Evolutionary conservation across 441 rosid genomes (phyloP), one percentile per base, ranked within the genome.

Genomic region (California macrophylla): DNA sequence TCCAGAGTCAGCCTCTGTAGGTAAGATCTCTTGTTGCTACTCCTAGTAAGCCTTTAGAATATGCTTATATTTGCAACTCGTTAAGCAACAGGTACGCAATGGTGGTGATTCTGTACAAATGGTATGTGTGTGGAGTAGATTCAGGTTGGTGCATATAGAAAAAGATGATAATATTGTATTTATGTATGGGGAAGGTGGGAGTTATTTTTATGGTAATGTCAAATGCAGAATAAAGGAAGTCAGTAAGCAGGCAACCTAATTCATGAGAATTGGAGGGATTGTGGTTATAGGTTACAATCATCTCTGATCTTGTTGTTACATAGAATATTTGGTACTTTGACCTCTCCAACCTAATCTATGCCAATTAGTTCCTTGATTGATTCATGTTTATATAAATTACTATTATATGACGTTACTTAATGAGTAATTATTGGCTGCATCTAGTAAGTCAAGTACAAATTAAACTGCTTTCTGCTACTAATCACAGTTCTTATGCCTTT

Each of bases 201-300:
- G 10, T 0, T 10, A 0, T 23, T 24, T 60, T 3, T 20, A 60
- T 23, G 16, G 5, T 60, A 60, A 69, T 67, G 64, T 60, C 64
- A 60, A 60, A 26, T 45, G 28, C 23, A 20, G 13, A 16, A 13
- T 32, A 21, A 21, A 20, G 18, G 16, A 71, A 61, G 81, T 74
- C 62, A 26, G 74, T 66, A 30, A 75, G 73, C 71, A 40, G 81
- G 66, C 73, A 64, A 71, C 81, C 78, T 71, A 74, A 69, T 71
- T 68, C 28, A 20, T 47, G 0, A n/a, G 40, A n/a, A 74, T 9
- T 29, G 12, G 1, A 20, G 3, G 40, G 4, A 30, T 32, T 63
- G 20, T 64, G 66, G 40, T 64, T 64, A n/a, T 32, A 64, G 25
- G 45, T 21, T 1, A 34, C 3, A 26, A 61, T 26, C 36, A 15